Evolutionary conservation across 1,284 basidiomycete species (phyloP).

Genomic region (Filobasidium uniguttulatum): DNA sequence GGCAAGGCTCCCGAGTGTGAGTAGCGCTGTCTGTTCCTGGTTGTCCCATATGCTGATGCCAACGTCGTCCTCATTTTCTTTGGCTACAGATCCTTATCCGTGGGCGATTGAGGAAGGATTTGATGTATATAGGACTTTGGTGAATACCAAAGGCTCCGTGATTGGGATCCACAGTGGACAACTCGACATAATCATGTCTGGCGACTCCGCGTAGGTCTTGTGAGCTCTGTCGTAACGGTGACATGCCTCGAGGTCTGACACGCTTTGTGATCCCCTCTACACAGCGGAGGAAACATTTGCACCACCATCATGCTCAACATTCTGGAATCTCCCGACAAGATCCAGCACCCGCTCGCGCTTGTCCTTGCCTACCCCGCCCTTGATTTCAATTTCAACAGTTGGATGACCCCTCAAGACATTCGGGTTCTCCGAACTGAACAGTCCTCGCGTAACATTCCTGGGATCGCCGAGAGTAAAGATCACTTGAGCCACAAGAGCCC

Average conservation of each 20-base stretch:
- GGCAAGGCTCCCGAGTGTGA: constrained; percentile 91
- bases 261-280: neutral
- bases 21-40: constrained; percentile 21
- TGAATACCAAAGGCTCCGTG: constrained; percentile 61
- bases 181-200: constrained; percentile 61
- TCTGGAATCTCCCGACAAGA: constrained; percentile 47
- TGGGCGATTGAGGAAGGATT: constrained; percentile 91
- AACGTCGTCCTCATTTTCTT: neutral
- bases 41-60: neutral
- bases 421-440: constrained; percentile 66
- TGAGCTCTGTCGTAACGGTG: constrained; percentile 71
- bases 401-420: constrained; percentile 85
- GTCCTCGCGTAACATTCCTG: constrained; percentile 48
- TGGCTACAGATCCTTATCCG: constrained; percentile 69
- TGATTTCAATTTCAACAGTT: constrained; percentile 94
- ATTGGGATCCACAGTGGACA: constrained; percentile 62
- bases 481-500: constrained; percentile 76
- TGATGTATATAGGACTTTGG: constrained; percentile 69
- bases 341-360: constrained; percentile 56
- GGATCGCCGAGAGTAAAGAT: constrained; percentile 67
- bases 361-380: constrained; percentile 59
- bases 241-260: neutral
- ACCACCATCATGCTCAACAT: constrained; percentile 70
- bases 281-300: constrained; percentile 69
- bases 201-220: constrained; percentile 85